These are phyloP conservation scores for Corrigiola litoralis DNA, from an alignment of 179 eudicot genomes.

Conservation along the genomic window DNA sequence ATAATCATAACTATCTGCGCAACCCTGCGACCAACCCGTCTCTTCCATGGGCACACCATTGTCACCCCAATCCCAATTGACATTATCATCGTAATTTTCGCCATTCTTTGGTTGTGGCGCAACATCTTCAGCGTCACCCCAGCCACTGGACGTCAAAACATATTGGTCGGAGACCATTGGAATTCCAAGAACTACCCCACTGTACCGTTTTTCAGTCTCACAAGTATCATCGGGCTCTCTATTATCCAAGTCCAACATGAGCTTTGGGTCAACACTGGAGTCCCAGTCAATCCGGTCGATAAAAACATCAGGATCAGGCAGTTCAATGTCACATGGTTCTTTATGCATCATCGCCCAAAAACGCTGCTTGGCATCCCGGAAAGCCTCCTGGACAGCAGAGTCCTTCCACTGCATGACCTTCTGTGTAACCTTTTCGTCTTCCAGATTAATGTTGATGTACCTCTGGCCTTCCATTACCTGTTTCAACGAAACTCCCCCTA, in stretches of 20 bases:
- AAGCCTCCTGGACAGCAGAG: slow-evolving; percentile 44
- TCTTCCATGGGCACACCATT: background rate
- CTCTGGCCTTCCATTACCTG: slow-evolving; percentile 34
- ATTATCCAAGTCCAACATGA: slow-evolving; percentile 52
- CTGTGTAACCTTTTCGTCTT: no score
- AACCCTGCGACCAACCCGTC: background rate
- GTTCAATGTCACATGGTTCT: slow-evolving; percentile 34
- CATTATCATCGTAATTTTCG: background rate
- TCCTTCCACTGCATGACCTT: slow-evolving; percentile 41
- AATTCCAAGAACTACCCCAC: slow-evolving; percentile 22
- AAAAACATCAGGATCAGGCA: slow-evolving; percentile 66
- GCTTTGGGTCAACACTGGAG: slow-evolving; percentile 43
- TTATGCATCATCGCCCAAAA: slow-evolving; percentile 33
- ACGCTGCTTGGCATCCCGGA: slow-evolving; percentile 37
- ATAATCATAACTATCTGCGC: slow-evolving; percentile 7
- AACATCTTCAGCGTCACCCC: slow-evolving; percentile 28
- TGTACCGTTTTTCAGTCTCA: slow-evolving; percentile 17
- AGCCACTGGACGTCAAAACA: slow-evolving; percentile 22
- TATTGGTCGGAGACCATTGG: slow-evolving; percentile 23
- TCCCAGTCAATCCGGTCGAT: slow-evolving; percentile 70
- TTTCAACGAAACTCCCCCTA: slow-evolving; percentile 34
- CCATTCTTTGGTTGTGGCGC: slow-evolving; percentile 4
- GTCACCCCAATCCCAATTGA: slow-evolving; percentile 4
- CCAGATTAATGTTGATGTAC: slow-evolving; percentile 25
- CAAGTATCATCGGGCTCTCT: slow-evolving; percentile 32